Evolutionary conservation across 768 basidiomycete species (phyloP).

Genomic region (Pleurotus salmoneostramineus): DNA sequence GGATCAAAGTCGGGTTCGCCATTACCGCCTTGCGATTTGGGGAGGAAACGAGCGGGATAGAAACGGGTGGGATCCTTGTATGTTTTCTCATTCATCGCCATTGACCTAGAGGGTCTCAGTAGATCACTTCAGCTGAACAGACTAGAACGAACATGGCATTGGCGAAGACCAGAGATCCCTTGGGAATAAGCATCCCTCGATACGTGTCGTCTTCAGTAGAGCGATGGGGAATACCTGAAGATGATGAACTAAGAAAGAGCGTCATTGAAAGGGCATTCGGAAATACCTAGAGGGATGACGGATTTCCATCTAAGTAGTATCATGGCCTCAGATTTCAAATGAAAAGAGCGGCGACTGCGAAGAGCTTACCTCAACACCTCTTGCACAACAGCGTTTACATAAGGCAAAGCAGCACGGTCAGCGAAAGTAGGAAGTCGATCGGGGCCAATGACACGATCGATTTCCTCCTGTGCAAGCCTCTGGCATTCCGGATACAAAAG

Average conservation of each 20-base stretch:
- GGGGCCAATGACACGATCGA: not conserved
- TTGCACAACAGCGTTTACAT: conserved; percentile 22
- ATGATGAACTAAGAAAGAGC: not conserved
- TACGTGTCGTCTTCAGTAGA: conserved; percentile 2
- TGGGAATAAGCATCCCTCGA: conserved; percentile 2
- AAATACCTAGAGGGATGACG: conserved; percentile 1
- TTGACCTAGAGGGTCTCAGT: not conserved
- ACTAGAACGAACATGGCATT: not conserved
- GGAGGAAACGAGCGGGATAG: not conserved
- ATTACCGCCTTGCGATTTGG: not conserved
- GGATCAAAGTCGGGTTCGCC: not conserved
- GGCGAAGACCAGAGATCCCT: conserved; percentile 1
- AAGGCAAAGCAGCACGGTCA: conserved; percentile 15
- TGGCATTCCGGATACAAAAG: conserved; percentile 5
- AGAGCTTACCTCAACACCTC: conserved; percentile 12
- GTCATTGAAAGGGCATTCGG: not conserved
- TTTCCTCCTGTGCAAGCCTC: conserved; percentile 1
- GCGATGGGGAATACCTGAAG: not conserved
- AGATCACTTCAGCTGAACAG: too few species aligned
- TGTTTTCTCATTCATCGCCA: not conserved
- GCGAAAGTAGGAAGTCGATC: conserved; percentile 3
- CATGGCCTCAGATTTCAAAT: not conserved
- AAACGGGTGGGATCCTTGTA: not conserved
- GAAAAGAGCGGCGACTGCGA: not conserved
- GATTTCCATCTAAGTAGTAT: not conserved